Percentiles rank a stretch among this genome's conserved stretches.
Evolutionary conservation across 495 filamentous ascomycete species (phyloP).

Genomic region (Neurospora sp.): DNA sequence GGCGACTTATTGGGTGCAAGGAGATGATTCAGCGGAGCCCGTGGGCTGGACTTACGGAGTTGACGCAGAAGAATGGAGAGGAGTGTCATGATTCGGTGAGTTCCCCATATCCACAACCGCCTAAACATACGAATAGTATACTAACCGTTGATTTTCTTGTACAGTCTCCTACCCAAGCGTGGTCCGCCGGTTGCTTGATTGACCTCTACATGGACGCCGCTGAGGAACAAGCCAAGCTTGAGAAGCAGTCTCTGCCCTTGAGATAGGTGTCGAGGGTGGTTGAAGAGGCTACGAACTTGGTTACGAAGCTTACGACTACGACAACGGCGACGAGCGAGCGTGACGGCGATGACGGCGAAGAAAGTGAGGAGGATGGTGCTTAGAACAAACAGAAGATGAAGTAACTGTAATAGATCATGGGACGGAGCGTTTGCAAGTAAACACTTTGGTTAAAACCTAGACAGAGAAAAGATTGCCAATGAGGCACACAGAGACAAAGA

Average conservation of each 20-base stretch:
- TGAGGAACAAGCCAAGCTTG: conserved; percentile 29
- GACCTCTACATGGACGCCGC: conserved; percentile 89
- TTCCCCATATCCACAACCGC: conserved; percentile 9
- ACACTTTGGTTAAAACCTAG: background rate
- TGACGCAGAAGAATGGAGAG: conserved; percentile 82
- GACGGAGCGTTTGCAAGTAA: background rate
- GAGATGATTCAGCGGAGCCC: conserved; percentile 60
- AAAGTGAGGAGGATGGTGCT: background rate
- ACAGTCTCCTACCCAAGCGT: conserved; percentile 85
- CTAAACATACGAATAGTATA: background rate
- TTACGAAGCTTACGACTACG: background rate
- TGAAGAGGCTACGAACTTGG: background rate
- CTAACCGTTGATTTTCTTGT: conserved; percentile 4
- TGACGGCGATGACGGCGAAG: background rate
- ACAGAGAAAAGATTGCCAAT: background rate
- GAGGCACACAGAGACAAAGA: background rate
- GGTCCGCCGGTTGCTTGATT: conserved; percentile 88
- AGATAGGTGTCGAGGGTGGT: conserved; percentile 3
- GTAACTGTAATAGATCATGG: background rate
- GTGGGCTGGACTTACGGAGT: conserved; percentile 89
- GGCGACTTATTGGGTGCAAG: conserved; percentile 71
- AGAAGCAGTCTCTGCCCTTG: conserved; percentile 13
- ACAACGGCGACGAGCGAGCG: background rate
- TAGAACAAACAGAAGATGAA: background rate
- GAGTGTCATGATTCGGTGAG: conserved; percentile 80